phyloP scores from a whole-genome alignment of 345 rosid genomes.

The Eucalyptus cladocalyx region DNA sequence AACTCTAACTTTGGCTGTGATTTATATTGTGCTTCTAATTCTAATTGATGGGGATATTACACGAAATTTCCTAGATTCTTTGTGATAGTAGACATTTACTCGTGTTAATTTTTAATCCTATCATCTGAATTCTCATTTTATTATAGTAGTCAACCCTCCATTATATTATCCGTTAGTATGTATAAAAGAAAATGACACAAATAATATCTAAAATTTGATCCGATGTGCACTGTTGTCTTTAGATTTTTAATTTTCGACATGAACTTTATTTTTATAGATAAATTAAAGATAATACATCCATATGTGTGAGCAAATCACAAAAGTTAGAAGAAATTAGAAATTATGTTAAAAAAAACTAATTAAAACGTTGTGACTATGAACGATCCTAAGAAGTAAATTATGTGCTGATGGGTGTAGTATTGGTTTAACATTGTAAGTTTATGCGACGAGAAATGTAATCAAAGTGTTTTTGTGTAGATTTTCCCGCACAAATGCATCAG shows the following conservation, averaged over 20 bases:
- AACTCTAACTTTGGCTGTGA: background rate
- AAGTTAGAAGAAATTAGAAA: background rate
- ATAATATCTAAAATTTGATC: background rate
- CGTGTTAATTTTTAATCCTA: background rate
- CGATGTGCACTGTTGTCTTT: accelerated
- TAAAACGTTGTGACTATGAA: background rate
- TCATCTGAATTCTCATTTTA: background rate
- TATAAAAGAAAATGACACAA: background rate
- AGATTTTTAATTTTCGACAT: background rate
- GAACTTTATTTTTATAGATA: background rate
- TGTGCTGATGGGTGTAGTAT: background rate
- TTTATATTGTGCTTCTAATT: background rate
- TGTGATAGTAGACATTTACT: background rate
- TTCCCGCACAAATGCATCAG: background rate
- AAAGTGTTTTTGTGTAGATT: background rate
- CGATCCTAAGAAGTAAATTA: background rate
- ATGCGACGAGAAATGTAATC: background rate
- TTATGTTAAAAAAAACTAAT: background rate
- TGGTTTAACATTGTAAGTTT: background rate
- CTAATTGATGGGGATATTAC: background rate
- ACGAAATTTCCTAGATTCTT: background rate
- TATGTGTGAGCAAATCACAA: background rate
- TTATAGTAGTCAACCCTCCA: accelerated
- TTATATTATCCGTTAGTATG: background rate
- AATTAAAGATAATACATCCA: background rate